Conservation (phyloP, 2,329 filamentous ascomycete species). For the Colletotrichum sp. region DNA sequence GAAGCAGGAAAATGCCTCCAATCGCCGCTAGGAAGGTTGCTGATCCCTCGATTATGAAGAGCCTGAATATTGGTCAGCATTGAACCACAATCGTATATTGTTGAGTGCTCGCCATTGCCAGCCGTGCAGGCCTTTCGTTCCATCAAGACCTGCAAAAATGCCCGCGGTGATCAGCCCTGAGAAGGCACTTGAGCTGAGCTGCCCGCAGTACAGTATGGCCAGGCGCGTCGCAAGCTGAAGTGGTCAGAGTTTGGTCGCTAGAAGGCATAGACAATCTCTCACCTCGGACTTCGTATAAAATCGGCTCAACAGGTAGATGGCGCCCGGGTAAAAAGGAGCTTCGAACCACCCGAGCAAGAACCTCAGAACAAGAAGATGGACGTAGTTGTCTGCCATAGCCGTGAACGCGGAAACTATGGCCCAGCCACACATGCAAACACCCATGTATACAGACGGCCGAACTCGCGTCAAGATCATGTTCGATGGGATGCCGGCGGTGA, state of each 20-base stretch:
- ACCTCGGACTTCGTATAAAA: conserved; percentile 60
- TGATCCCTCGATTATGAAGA: conserved; percentile 32
- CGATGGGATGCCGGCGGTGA: conserved; percentile 2
- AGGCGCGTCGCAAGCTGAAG: conserved; percentile 35
- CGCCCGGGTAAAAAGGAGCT: conserved; percentile 40
- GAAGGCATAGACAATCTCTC: neutral
- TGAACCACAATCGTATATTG: neutral
- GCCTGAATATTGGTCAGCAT: conserved; percentile 3
- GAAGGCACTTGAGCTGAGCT: conserved; percentile 39
- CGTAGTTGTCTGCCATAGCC: neutral
- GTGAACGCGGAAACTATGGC: neutral
- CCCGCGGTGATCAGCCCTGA: conserved; percentile 48
- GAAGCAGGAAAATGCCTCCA: conserved; percentile 24
- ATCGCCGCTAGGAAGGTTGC: conserved; percentile 25
- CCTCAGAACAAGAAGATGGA: neutral
- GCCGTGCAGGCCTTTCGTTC: conserved; percentile 26
- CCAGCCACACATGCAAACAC: neutral
- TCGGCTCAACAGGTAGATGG: conserved; percentile 47
- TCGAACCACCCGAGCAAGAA: conserved; percentile 44
- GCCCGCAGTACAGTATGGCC: conserved; percentile 48
- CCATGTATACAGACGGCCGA: conserved; percentile 9
- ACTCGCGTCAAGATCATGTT: conserved; percentile 8
- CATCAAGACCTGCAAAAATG: conserved; percentile 37
- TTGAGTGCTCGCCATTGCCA: conserved; percentile 30
- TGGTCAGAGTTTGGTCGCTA: neutral